Percentiles rank a stretch among this genome's conserved stretches.
Conservation (phyloP, 352 stramenopile genomes). For the Poterioochromonas sp. region DNA sequence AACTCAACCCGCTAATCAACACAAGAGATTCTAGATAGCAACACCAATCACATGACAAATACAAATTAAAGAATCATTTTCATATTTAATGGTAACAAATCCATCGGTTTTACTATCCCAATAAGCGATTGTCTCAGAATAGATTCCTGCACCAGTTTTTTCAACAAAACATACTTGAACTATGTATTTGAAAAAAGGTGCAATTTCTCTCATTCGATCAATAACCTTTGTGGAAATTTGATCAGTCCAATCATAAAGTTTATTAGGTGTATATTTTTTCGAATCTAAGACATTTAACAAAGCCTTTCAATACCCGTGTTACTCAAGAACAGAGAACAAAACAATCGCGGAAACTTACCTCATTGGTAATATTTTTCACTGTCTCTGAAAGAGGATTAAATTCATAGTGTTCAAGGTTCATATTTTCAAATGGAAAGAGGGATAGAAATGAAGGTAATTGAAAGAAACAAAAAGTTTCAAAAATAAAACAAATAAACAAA, state of each 20-base stretch:
- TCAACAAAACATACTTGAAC: background rate
- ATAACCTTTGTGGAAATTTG: background rate
- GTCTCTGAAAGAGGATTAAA: background rate
- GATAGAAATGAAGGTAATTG: too few relatives aligned
- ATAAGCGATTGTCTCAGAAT: background rate
- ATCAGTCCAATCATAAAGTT: constrained; percentile 12
- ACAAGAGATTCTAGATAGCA: background rate
- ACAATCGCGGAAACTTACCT: background rate
- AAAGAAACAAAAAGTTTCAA: too few relatives aligned
- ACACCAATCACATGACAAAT: background rate
- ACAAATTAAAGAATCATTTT: constrained; percentile 17
- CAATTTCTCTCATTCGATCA: background rate
- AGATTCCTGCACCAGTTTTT: constrained; percentile 5
- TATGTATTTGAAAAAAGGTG: constrained; percentile 23
- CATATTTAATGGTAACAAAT: background rate
- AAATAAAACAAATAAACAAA: too few relatives aligned
- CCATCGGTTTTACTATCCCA: constrained; percentile 5
- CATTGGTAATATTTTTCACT: background rate
- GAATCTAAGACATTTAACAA: constrained; percentile 9
- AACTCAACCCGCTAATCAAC: too few relatives aligned
- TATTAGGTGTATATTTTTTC: background rate
- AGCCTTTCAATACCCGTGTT: background rate
- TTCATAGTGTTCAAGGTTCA: background rate
- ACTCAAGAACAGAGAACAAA: background rate
- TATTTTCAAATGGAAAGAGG: too few relatives aligned